Evolutionary conservation across 208 protist species (phyloP).

Genomic region (Phytomonas sp.): DNA sequence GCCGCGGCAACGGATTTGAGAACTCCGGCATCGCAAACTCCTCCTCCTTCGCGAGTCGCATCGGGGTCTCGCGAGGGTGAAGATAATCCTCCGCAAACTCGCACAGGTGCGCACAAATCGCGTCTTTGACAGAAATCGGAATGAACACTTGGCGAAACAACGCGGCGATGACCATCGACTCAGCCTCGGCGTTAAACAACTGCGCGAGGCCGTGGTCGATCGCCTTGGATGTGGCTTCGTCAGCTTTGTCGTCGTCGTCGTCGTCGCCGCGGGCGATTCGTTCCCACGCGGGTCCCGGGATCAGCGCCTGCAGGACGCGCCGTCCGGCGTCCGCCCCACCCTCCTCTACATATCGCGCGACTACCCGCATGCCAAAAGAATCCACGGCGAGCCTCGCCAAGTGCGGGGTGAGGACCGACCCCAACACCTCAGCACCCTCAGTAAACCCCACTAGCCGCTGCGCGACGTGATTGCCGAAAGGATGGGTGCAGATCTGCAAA

Average conservation of each 20-base stretch:
- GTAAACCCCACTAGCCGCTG: slow-evolving; percentile 77
- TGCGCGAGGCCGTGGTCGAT: slow-evolving; percentile 28
- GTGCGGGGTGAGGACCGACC: slow-evolving; percentile 32
- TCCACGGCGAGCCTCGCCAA: slow-evolving; percentile 33
- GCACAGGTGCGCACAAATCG: slow-evolving; percentile 58
- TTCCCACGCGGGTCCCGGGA: slow-evolving; percentile 14
- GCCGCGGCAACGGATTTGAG: slow-evolving; percentile 14
- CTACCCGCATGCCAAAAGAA: slow-evolving; percentile 66
- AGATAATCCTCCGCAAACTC: slow-evolving; percentile 29
- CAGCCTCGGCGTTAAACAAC: slow-evolving; percentile 31
- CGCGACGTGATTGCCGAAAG: slow-evolving; percentile 81
- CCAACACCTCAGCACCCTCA: slow-evolving; percentile 53
- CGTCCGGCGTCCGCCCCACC: slow-evolving; percentile 28
- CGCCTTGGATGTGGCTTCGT: slow-evolving; percentile 16
- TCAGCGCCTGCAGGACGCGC: slow-evolving; percentile 26
- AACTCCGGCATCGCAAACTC: slow-evolving; percentile 69
- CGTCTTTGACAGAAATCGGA: slow-evolving; percentile 57
- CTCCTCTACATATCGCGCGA: slow-evolving; percentile 53
- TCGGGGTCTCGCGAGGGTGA: too few relatives aligned
- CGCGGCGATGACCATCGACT: slow-evolving; percentile 65
- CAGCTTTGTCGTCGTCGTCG: slow-evolving; percentile 16
- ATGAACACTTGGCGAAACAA: slow-evolving; percentile 56
- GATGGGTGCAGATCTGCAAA: slow-evolving; percentile 55
- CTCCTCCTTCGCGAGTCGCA: slow-evolving; percentile 8
- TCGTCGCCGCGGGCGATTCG: not conserved